Percentiles rank a stretch among this genome's conserved stretches.
Evolutionary conservation across 768 basidiomycete species (phyloP).

Genomic region (Suillus clintonianus): DNA sequence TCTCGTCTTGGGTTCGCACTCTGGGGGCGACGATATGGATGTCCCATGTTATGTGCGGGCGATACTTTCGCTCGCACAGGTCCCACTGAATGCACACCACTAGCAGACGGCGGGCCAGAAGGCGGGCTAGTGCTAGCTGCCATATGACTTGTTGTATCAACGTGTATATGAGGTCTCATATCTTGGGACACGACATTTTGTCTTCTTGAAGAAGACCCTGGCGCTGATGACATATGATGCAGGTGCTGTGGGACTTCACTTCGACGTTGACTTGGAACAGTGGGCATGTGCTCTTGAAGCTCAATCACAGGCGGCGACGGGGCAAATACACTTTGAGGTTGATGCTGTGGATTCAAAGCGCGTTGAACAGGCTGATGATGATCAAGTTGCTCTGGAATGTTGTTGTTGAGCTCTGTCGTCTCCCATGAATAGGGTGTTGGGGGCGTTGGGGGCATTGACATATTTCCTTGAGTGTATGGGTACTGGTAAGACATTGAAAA

Average conservation of each 20-base stretch:
- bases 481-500: constrained; percentile 52
- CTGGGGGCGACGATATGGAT: constrained; percentile 20
- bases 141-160: constrained; percentile 31
- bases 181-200: constrained; percentile 19
- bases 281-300: constrained; percentile 29
- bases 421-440: constrained; percentile 42
- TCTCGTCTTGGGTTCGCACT: constrained; percentile 34
- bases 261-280: constrained; percentile 29
- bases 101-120: constrained; percentile 33
- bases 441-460: constrained; percentile 51
- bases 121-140: constrained; percentile 30
- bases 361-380: constrained; percentile 30
- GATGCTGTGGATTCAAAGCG: constrained; percentile 29
- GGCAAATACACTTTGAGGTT: constrained; percentile 22
- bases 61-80: constrained; percentile 28
- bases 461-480: constrained; percentile 47
- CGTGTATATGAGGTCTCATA: constrained; percentile 34
- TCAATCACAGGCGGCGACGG: constrained; percentile 19
- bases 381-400: constrained; percentile 37
- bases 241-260: constrained; percentile 26
- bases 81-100: constrained; percentile 20
- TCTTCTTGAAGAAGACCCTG: constrained; percentile 11
- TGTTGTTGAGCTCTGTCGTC: constrained; percentile 39
- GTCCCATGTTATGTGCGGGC: constrained; percentile 11
- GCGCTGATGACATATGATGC: constrained; percentile 19